These are phyloP conservation scores for Triticum timopheevii DNA, from an alignment of 176 grass and related monocot genomes.

Conservation along the genomic window DNA sequence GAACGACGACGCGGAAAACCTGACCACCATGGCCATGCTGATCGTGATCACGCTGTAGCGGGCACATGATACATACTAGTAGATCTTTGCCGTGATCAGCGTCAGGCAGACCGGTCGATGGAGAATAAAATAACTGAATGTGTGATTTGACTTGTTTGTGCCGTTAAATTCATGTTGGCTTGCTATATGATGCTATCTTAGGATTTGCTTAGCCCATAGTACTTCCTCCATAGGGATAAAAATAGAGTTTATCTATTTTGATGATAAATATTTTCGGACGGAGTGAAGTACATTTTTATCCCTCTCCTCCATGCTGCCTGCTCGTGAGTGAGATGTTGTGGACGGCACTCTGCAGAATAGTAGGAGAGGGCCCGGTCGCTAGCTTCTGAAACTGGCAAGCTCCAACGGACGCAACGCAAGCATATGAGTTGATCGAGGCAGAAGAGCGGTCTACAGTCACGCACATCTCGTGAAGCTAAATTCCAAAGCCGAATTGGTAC, in stretches of 20 bases:
- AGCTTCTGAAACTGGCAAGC: not conserved
- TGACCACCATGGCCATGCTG: slow-evolving; percentile 23
- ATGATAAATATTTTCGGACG: too few species aligned
- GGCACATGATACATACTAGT: not conserved
- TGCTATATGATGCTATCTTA: not conserved
- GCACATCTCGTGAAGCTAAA: not conserved
- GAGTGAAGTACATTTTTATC: not conserved
- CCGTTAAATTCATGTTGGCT: not conserved
- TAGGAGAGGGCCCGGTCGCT: not conserved
- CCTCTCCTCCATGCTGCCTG: not conserved
- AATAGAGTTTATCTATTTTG: too few species aligned
- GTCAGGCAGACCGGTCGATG: not conserved
- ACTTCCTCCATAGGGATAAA: too few species aligned
- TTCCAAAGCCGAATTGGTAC: not conserved
- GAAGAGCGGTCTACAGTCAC: not conserved
- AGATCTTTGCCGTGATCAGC: not conserved
- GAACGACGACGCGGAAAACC: slow-evolving; percentile 31
- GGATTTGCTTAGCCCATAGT: not conserved
- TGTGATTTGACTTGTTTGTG: not conserved
- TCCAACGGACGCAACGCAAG: not conserved
- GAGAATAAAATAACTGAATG: not conserved
- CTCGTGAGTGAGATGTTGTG: not conserved
- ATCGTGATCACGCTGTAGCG: slow-evolving; percentile 22
- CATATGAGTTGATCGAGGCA: not conserved
- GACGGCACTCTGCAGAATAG: not conserved